These are phyloP conservation scores for Cryptosporidium baileyi DNA, from an alignment of 169 alveolate genomes.

Conservation along the genomic window DNA sequence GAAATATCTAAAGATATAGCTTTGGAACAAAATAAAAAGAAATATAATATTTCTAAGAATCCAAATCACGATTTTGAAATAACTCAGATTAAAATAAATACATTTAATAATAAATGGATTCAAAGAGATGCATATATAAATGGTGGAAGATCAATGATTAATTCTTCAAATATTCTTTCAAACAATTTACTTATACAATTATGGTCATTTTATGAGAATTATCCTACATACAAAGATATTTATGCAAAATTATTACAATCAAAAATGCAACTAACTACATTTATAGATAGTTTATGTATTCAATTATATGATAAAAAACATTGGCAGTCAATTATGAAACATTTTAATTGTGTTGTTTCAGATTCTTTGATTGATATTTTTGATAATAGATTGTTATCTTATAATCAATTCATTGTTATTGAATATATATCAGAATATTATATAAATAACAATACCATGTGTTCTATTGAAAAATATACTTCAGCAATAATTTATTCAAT, in stretches of 20 bases:
- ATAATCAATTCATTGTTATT: constrained; percentile 33
- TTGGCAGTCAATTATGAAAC: constrained; percentile 39
- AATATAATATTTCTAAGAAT: not conserved
- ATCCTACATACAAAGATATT: constrained; percentile 49
- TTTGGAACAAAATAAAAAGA: not conserved
- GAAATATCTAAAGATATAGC: not conserved
- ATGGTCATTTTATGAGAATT: constrained; percentile 55
- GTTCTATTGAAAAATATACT: constrained; percentile 33
- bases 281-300: constrained; percentile 14
- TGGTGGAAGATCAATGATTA: constrained; percentile 44
- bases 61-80: not conserved
- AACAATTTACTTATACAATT: not conserved
- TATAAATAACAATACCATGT: constrained; percentile 30
- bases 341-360: not conserved
- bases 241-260: constrained; percentile 9
- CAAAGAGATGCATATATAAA: constrained; percentile 36
- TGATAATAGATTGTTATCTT: constrained; percentile 7
- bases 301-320: constrained; percentile 2
- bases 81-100: not conserved
- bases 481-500: constrained; percentile 14
- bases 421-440: constrained; percentile 54
- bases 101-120: constrained; percentile 5
- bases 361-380: not conserved
- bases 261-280: constrained; percentile 1
- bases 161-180: constrained; percentile 6